Conservation (phyloP, 371 early-diverging fungal genomes). For the Synchytrium microbalum region DNA sequence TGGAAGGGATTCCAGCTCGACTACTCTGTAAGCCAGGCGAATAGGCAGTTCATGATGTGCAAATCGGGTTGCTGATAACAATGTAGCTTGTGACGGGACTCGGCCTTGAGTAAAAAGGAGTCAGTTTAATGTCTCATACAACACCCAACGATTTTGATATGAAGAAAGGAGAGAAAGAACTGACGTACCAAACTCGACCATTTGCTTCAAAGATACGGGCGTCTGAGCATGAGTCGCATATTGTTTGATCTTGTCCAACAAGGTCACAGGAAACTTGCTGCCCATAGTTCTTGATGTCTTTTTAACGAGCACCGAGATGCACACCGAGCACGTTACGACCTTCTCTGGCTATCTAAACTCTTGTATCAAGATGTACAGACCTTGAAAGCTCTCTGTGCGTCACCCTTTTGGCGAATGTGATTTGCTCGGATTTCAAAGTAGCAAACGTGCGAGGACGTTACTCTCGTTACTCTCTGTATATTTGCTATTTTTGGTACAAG, state of each 20-base stretch:
- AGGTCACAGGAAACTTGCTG: not conserved
- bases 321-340: no score
- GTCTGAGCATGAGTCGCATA: constrained; percentile 69
- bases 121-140: not conserved
- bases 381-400: no score
- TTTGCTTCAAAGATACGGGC: constrained; percentile 81
- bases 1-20: constrained; percentile 89
- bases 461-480: no score
- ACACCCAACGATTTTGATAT: not conserved
- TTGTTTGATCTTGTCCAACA: constrained; percentile 21
- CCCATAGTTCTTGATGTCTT: not conserved
- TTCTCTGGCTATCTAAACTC: no score
- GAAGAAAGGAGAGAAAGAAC: constrained; percentile 1
- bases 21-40: constrained; percentile 91
- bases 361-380: no score
- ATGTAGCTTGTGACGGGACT: constrained; percentile 68
- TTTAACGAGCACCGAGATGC: no score
- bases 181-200: constrained; percentile 81
- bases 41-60: constrained; percentile 90
- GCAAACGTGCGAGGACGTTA: no score
- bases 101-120: constrained; percentile 47
- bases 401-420: no score
- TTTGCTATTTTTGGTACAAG: no score
- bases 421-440: no score
- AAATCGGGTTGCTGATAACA: constrained; percentile 86